These are phyloP conservation scores for Scedosporium minutisporum DNA, from an alignment of 2,329 filamentous ascomycete genomes.

Conservation along the genomic window DNA sequence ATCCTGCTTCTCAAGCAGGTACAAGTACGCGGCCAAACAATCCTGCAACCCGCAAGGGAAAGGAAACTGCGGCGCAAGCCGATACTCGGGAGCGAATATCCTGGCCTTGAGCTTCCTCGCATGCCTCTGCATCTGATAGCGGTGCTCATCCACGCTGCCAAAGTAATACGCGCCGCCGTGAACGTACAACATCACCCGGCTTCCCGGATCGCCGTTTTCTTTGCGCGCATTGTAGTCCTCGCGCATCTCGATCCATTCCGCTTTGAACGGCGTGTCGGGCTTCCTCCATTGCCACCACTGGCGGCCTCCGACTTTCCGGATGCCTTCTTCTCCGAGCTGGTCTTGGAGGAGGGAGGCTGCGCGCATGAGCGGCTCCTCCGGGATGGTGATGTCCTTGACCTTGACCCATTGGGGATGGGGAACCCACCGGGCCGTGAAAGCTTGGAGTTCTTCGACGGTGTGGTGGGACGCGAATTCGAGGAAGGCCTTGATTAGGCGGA, in stretches of 20 bases:
- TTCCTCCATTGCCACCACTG: conserved; percentile 87
- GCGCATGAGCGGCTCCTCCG: conserved; percentile 50
- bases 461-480: conserved; percentile 77
- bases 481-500: conserved; percentile 80
- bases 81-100: conserved; percentile 78
- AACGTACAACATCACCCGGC: conserved; percentile 82
- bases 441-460: conserved; percentile 85
- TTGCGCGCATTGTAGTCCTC: conserved; percentile 67
- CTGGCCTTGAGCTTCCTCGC: conserved; percentile 86
- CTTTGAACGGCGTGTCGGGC: conserved; percentile 55
- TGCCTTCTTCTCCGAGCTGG: conserved; percentile 70
- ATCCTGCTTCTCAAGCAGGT: conserved; percentile 66
- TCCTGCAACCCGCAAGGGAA: conserved; percentile 91
- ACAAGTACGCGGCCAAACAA: conserved; percentile 78
- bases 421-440: conserved; percentile 86
- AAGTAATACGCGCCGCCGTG: conserved; percentile 96
- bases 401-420: conserved; percentile 83
- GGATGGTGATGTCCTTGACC: conserved; percentile 58
- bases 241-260: conserved; percentile 96
- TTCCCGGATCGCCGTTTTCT: conserved; percentile 41
- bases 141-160: conserved; percentile 88
- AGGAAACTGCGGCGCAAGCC: conserved; percentile 85
- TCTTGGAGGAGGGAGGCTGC: conserved; percentile 59
- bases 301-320: conserved; percentile 66
- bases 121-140: conserved; percentile 96